phyloP scores from a whole-genome alignment of 2,329 filamentous ascomycete species.

The Capronia coronata region DNA sequence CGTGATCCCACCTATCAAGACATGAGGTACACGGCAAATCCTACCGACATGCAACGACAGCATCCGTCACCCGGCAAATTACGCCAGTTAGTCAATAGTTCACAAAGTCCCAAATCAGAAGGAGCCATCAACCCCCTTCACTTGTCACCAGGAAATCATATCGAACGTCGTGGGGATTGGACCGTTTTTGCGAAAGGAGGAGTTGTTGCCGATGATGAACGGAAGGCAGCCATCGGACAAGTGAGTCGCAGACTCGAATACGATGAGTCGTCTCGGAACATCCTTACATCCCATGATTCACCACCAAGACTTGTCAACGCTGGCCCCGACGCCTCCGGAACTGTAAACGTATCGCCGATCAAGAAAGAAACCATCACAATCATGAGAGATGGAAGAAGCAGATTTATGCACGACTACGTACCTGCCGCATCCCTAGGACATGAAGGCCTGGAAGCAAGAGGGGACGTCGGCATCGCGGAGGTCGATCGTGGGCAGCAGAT shows the following conservation, averaged over 20 bases:
- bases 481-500: neutral
- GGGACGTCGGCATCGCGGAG: neutral
- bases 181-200: conserved; percentile 13
- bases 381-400: conserved; percentile 13
- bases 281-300: neutral
- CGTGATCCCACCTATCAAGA: conserved; percentile 1
- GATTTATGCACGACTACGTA: conserved; percentile 11
- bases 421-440: neutral
- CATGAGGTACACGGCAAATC: neutral
- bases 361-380: conserved; percentile 7
- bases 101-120: neutral
- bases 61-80: too few species aligned
- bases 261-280: neutral
- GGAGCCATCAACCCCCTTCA: neutral
- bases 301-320: neutral
- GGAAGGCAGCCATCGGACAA: neutral
- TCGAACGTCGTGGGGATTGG: conserved; percentile 11
- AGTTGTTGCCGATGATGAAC: conserved; percentile 11
- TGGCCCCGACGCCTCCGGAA: neutral
- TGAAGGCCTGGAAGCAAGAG: neutral
- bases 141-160: conserved; percentile 8
- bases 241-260: neutral
- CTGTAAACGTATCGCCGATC: neutral
- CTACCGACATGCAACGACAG: neutral
- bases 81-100: neutral